Evolutionary conservation across 176 grass and related monocot genomes (phyloP), one percentile per base, ranked within the genome.

Genomic region (Oryza rufipogon): DNA sequence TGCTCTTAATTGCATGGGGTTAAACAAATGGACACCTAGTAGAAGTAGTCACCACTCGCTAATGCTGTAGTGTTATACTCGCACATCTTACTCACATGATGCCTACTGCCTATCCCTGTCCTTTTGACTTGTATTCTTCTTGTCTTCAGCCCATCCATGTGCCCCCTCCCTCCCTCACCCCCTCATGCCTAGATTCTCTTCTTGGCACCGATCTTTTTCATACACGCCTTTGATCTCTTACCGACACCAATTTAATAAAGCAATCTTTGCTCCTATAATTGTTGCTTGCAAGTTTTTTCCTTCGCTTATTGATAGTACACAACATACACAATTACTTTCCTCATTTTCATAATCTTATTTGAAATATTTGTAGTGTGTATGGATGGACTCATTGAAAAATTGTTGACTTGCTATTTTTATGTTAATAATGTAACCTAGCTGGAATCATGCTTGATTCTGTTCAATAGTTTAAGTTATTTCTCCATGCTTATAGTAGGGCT

Each of bases 151-250:
- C 73, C 69, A 61, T 74, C 72, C 85, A 90, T 93, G 85, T 93
- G 88, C 64, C 79, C 79, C 85, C 85, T 79, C 85, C 49, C 15
- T 69, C 51, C 88, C 85, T 51, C 71, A 67, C 36, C 79, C 71
- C 70, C 82, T 80, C 85, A 85, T 73, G 88, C 74, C 86, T 86
- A 88, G 86, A 88, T 93, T 90, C 88, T 80, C 73, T 44, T 4
- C 69, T 81, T 74, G 56, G 9, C 38, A n/a, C 83, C 83, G 34
- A 41, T 67, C 82, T 42, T 33, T 38, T 54, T 68, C 56, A 9
- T 63, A 49, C 46, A 11, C 73, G 51, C 54, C 68, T 38, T 76
- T 41, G 64, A n/a, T 30, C 71, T 70, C 68, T 84, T 84, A 81
- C 84, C 83, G 79, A 86, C 84, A 86, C 63, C 20, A 80, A 23